These are phyloP conservation scores for Yarrowia galli DNA, from an alignment of 1,139 yeast genomes.

Conservation along the genomic window DNA sequence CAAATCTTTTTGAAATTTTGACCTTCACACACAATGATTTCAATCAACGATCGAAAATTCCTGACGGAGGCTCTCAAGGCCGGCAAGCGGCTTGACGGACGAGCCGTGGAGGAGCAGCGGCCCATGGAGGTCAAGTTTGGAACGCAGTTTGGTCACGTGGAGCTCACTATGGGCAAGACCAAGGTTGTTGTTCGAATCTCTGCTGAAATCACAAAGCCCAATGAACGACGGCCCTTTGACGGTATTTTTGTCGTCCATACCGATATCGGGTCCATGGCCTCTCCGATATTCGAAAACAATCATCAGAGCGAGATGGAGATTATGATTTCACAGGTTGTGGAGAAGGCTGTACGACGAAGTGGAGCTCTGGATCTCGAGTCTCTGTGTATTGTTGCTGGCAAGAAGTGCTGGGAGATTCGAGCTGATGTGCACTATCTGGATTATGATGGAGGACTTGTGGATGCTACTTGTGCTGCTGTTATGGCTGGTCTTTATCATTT, in stretches of 20 bases:
- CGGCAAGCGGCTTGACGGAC: slow-evolving; percentile 71
- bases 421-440: slow-evolving; percentile 90
- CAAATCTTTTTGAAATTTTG: neutral
- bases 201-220: slow-evolving; percentile 81
- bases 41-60: slow-evolving; percentile 69
- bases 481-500: slow-evolving; percentile 85
- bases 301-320: slow-evolving; percentile 80
- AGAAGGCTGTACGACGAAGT: slow-evolving; percentile 88
- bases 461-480: slow-evolving; percentile 89
- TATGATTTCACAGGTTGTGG: slow-evolving; percentile 78
- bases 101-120: slow-evolving; percentile 69
- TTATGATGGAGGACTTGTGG: slow-evolving; percentile 91
- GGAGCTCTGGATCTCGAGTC: slow-evolving; percentile 91
- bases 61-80: slow-evolving; percentile 56
- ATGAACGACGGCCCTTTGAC: slow-evolving; percentile 92
- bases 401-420: slow-evolving; percentile 85
- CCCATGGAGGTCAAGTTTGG: slow-evolving; percentile 69
- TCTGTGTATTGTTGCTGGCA: slow-evolving; percentile 88
- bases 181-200: slow-evolving; percentile 76
- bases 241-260: slow-evolving; percentile 85
- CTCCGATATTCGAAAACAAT: slow-evolving; percentile 78
- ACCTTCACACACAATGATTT: slow-evolving; percentile 44
- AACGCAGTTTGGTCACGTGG: slow-evolving; percentile 79
- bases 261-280: slow-evolving; percentile 89
- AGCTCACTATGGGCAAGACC: slow-evolving; percentile 76